Evolutionary conservation across 352 stramenopile genomes (phyloP).

Genomic region (Globisporangium uncinulatum): DNA sequence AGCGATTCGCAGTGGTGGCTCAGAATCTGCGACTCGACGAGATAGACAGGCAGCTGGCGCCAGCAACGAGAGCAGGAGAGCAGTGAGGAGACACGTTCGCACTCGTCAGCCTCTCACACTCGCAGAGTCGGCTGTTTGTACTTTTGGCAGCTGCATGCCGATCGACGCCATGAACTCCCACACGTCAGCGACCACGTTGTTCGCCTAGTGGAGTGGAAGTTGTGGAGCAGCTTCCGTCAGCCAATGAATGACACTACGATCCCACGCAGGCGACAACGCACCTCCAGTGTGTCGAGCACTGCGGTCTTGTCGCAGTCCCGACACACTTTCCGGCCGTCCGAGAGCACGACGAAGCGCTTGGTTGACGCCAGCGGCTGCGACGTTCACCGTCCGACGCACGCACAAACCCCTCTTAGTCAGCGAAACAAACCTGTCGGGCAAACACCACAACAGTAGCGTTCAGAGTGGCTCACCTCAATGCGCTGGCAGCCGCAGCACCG

Average conservation of each 20-base stretch:
- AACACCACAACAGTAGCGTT: too few species aligned
- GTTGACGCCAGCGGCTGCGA: slow-evolving; percentile 22
- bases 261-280: slow-evolving; percentile 9
- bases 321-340: slow-evolving; percentile 62
- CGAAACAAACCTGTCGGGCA: too few species aligned
- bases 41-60: slow-evolving; percentile 67
- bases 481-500: slow-evolving; percentile 70
- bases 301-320: slow-evolving; percentile 53
- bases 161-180: slow-evolving; percentile 67
- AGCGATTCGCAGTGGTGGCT: slow-evolving; percentile 36
- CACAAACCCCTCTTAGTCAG: too few species aligned
- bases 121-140: too few species aligned
- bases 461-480: slow-evolving; percentile 55
- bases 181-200: slow-evolving; percentile 48
- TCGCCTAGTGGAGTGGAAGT: too few species aligned
- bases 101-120: background rate
- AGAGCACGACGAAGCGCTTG: slow-evolving; percentile 51
- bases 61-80: background rate
- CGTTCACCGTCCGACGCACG: too few species aligned
- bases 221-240: too few species aligned
- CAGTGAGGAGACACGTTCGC: background rate
- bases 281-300: slow-evolving; percentile 58
- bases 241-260: background rate
- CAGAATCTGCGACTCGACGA: slow-evolving; percentile 50
- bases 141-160: slow-evolving; percentile 54